Evolutionary conservation across 169 alveolate genomes (phyloP).

Genomic region (Eimeria maxima): DNA sequence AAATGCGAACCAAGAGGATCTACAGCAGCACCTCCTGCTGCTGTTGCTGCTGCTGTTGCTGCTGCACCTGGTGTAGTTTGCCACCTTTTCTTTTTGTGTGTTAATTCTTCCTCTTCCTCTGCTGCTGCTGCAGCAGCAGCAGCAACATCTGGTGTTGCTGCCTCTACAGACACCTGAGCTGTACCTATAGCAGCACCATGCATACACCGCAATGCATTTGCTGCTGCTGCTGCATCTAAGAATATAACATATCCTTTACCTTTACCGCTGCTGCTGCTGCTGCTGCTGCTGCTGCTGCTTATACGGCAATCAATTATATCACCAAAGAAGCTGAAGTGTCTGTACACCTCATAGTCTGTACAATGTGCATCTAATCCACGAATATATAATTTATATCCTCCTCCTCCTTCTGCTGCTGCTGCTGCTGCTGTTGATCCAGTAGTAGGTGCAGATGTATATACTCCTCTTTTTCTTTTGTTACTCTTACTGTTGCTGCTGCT

Average conservation of each 20-base stretch:
- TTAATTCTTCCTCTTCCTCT: neutral
- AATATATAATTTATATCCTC: slow-evolving; percentile 16
- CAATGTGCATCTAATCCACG: slow-evolving; percentile 73
- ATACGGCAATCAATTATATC: slow-evolving; percentile 19
- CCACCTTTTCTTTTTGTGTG: neutral
- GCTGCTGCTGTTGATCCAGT: slow-evolving; percentile 43
- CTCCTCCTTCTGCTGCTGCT: slow-evolving; percentile 57
- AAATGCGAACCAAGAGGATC: neutral
- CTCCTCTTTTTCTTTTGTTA: slow-evolving; percentile 60
- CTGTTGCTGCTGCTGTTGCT: slow-evolving; percentile 1
- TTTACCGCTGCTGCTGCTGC: too few relatives aligned
- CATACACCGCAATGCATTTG: slow-evolving; percentile 66
- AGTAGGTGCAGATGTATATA: too few relatives aligned
- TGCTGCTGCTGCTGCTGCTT: slow-evolving; percentile 30
- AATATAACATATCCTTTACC: slow-evolving; percentile 74
- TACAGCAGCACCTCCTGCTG: neutral
- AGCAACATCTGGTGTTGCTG: neutral
- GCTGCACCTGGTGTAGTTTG: neutral
- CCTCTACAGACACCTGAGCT: neutral
- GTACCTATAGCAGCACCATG: slow-evolving; percentile 38
- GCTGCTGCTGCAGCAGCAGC: neutral
- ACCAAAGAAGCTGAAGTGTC: slow-evolving; percentile 77
- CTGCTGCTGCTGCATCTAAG: slow-evolving; percentile 78
- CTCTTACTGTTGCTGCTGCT: too few relatives aligned
- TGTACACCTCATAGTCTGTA: slow-evolving; percentile 50